Evolutionary conservation across 306 rosid species (phyloP).

Genomic region (Dalbergia oliveri): DNA sequence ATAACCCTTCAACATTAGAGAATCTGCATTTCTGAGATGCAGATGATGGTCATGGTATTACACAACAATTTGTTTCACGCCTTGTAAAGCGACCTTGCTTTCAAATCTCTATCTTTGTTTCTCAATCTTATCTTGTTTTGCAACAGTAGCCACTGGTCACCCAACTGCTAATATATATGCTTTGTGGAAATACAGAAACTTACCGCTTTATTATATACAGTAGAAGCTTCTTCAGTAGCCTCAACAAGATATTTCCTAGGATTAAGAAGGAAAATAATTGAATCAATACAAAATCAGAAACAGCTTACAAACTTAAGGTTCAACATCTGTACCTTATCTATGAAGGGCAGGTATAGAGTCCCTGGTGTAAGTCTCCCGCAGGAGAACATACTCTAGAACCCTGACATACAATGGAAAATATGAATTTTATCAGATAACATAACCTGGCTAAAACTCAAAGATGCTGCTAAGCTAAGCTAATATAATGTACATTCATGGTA

Average conservation of each 20-base stretch:
- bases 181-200: constrained; percentile 34
- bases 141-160: background rate
- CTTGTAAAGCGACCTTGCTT: background rate
- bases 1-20: constrained; percentile 1
- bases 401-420: constrained; percentile 54
- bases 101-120: background rate
- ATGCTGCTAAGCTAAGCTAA: background rate
- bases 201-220: constrained; percentile 89
- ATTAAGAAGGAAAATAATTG: constrained; percentile 26
- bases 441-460: constrained; percentile 33
- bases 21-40: constrained; percentile 16
- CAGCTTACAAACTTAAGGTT: constrained; percentile 27
- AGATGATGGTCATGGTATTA: background rate
- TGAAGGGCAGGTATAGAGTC: constrained; percentile 86
- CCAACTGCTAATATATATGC: background rate
- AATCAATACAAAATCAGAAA: constrained; percentile 30
- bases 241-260: constrained; percentile 83
- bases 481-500: background rate
- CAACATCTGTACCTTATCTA: constrained; percentile 70
- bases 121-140: background rate
- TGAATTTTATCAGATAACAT: constrained; percentile 35
- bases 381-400: constrained; percentile 76
- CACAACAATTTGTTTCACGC: background rate
- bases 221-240: constrained; percentile 90
- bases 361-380: constrained; percentile 79